Evolutionary conservation across 2,329 filamentous ascomycete species (phyloP).

Genomic region (Helotiales sp.): DNA sequence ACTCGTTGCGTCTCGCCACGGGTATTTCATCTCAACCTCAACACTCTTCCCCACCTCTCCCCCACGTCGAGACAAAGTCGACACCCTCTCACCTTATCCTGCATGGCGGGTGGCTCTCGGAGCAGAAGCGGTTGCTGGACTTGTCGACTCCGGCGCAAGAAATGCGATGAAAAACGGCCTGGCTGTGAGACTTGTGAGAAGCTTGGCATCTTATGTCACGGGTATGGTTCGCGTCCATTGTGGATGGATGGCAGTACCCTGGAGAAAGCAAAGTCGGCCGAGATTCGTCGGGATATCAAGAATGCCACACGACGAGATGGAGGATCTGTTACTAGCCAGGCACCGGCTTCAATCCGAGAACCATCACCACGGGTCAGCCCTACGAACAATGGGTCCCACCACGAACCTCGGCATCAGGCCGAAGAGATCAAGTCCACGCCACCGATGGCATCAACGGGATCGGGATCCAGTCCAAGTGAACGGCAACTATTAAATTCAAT

Average conservation of each 20-base stretch:
- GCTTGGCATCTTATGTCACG: slow-evolving; percentile 56
- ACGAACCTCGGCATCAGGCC: not conserved
- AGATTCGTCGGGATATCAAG: slow-evolving; percentile 56
- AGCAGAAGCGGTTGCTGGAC: slow-evolving; percentile 57
- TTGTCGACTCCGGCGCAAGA: slow-evolving; percentile 63
- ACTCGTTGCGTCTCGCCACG: not conserved
- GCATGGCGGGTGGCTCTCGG: slow-evolving; percentile 3
- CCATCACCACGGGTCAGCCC: not conserved
- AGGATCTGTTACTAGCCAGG: not conserved
- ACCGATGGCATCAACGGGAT: too few relatives aligned
- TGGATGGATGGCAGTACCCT: slow-evolving; percentile 29
- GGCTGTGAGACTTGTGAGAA: slow-evolving; percentile 54
- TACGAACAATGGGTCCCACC: not conserved
- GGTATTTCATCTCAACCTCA: too few relatives aligned
- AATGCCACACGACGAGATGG: slow-evolving; percentile 43
- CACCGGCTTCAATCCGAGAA: not conserved
- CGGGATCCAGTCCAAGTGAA: not conserved
- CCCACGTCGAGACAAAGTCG: not conserved
- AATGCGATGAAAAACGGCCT: slow-evolving; percentile 63
- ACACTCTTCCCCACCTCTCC: not conserved
- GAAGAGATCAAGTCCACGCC: not conserved
- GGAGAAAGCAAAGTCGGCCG: slow-evolving; percentile 48
- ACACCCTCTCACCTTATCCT: not conserved
- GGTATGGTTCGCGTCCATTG: slow-evolving; percentile 40
- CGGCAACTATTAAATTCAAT: not conserved